Base-by-base conservation (phyloP, 2,329 filamentous ascomycete species). In the Parastagonospora avenae region DNA sequence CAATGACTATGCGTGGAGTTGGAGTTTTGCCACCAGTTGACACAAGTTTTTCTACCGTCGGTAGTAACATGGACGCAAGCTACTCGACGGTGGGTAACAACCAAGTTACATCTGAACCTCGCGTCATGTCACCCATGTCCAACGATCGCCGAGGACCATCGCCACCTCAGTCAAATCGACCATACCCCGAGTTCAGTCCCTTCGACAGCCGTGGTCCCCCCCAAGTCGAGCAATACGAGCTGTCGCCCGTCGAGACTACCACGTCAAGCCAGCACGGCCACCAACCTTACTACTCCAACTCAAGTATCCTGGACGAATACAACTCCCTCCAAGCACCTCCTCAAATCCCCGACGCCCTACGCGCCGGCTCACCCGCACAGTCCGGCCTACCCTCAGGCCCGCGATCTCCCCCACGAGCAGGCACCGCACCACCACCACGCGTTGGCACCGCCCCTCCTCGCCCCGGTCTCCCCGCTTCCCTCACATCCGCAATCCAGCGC, bases 401-500 rank as follows among this genome's bases (percentile, higher is more conserved):
- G 10, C 63, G 63, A n/a, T 55, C 53, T 12, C 57, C 51, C 12
- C 49, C 51, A 19, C 60, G 59, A 24, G 48, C 52, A 15, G 55
- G 54, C 8, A 63, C 59, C 14, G 62, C 58, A 9, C 58, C 59
- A 33, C 59, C 62, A 7, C 49, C 60, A n/a, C 59, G 66, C 32
- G 48, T 59, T 1, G 65, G 62, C 1, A 72, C 66, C 12, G 66
- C 63, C 4, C 70, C 70, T 4, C 70, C 69, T 14, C 68, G 70
- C 15, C 59, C 68, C 11, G 70, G 68, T 8, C 46, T 73, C 4
- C 70, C 71, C 10, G 57, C 69, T 7, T 54, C 63, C 2, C 53
- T 73, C n/a, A 70, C 71, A 42, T 69, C 70, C 1, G 67, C 70
- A 10, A 73, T 71, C n/a, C 71, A 72, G 52, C 64, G 70, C 16